Evolutionary conservation across 169 alveolate genomes (phyloP), one percentile per base, ranked within the genome.

Genomic region (Cyclospora cayetanensis): DNA sequence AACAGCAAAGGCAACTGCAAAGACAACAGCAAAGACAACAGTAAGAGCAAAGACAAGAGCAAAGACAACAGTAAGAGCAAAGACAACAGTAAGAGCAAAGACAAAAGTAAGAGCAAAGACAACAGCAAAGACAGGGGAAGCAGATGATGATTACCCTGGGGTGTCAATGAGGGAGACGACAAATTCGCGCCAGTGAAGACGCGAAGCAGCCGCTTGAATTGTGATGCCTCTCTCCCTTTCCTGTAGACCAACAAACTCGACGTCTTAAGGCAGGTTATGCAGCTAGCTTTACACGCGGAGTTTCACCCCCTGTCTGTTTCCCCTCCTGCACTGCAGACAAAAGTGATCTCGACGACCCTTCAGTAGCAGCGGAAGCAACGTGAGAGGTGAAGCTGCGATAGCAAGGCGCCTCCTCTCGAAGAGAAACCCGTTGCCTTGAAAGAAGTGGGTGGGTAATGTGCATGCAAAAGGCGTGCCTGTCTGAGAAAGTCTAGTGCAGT

Each of bases 141-240:
- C 60, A 50, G 60, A 70, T 3, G 46, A n/a, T 2, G 12, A 1
- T n/a, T 22, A 66, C 92, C 93, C 93, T 22, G 93, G 93, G 29
- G 93, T 90, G 91, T 79, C 91, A 46, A 76, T 79, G 60, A 77
- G 84, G 35, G 52, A 53, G 46, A 90, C 12, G 15, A 20, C 46
- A 90, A 93, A 92, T 4, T 96, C 96, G 34, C 94, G 92, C 99
- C 99, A 98, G 72, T 93, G 96, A 90, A 98, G 97, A 4, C 99
- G 96, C 31, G 98, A 98, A 25, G 99, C 99, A 1, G 99, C 99
- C 20, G 99, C 97, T 74, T 98, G 96, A 53, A 98, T 98, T n/a
- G 99, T 98, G 76, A 98, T 98, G 39, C 99, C 99, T 55, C 99
- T 94, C 88, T 96, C 98, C 88, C 98, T 96, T 94, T 98, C 99